Base-by-base conservation (phyloP, 2,329 filamentous ascomycete genomes). In the Colletotrichum chrysophilum region DNA sequence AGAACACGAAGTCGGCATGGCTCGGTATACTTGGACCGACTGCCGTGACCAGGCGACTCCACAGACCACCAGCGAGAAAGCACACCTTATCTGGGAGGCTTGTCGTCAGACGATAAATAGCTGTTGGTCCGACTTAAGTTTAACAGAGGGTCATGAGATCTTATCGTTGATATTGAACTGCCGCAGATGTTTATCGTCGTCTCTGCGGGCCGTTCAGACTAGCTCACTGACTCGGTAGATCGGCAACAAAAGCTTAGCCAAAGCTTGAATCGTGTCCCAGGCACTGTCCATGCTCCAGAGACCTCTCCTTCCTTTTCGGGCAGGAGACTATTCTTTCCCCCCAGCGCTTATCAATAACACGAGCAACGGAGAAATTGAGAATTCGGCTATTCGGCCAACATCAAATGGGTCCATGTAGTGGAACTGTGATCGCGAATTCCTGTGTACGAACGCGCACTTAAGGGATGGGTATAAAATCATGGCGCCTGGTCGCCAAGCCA, bases 231-330 rank as follows among this genome's bases (percentile, higher is more conserved):
- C 38, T n/a, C 38, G 18, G 38, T 48, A 48, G 38, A 48, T 64
- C 61, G 61, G 61, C 61, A 64, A 14, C 32, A 24, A 38, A 64
- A 38, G 61, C 61, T 64, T 64, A 34, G 61, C 61, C 24, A 64
- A 64, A 64, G 61, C 61, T 64, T 64, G 34, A 64, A 38, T 43
- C 21, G 21, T 24, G 12, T 28, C 8, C 61, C 61, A 26, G 34
- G 61, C 61, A 16, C n/a, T 12, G 32, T 34, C 61, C 4, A 24
- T 64, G 18, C n/a, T 24, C 34, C 32, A 38, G 13, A 16, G 36
- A 14, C 21, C 32, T 38, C 61, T 24, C 61, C 61, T 64, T 43
- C 61, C 61, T 24, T 36, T 64, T 64, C 30, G 7, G 61, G 61
- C 61, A 64, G 32, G 61, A 64, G 34, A 26, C 21, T 9, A 6